Conservation (phyloP, 305 asterid genomes). For the Caryopteris hybrid region DNA sequence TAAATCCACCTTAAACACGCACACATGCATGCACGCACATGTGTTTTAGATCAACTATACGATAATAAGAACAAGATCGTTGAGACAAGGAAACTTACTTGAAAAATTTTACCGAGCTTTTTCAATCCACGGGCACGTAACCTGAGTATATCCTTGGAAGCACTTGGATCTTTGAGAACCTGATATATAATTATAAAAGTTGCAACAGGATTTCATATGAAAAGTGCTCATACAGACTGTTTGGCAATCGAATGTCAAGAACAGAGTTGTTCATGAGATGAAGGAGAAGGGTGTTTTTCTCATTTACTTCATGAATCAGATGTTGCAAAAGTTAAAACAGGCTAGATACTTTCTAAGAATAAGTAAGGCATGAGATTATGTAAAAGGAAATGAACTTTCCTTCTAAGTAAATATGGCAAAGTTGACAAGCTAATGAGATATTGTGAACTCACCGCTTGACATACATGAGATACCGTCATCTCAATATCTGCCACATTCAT, state of each 20-base stretch:
- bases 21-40: background rate
- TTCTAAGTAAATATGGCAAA: too few relatives aligned
- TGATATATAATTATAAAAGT: conserved; percentile 17
- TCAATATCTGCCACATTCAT: conserved; percentile 80
- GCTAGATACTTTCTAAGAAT: too few relatives aligned
- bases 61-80: background rate
- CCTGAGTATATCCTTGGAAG: conserved; percentile 59
- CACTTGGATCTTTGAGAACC: conserved; percentile 74
- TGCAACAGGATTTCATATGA: background rate
- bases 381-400: background rate
- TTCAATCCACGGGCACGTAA: conserved; percentile 65
- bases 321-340: too few relatives aligned
- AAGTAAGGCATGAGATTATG: background rate
- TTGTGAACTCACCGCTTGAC: conserved; percentile 61
- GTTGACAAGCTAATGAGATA: background rate
- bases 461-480: conserved; percentile 58
- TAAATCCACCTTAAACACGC: background rate
- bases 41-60: background rate
- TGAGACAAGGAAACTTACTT: conserved; percentile 31
- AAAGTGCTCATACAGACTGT: background rate
- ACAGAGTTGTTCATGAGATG: background rate
- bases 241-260: background rate
- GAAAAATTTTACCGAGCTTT: conserved; percentile 72
- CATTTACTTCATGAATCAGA: too few relatives aligned
- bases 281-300: too few relatives aligned